These are phyloP conservation scores for Neoboletus magnificus DNA, from an alignment of 768 basidiomycete genomes.

Conservation along the genomic window DNA sequence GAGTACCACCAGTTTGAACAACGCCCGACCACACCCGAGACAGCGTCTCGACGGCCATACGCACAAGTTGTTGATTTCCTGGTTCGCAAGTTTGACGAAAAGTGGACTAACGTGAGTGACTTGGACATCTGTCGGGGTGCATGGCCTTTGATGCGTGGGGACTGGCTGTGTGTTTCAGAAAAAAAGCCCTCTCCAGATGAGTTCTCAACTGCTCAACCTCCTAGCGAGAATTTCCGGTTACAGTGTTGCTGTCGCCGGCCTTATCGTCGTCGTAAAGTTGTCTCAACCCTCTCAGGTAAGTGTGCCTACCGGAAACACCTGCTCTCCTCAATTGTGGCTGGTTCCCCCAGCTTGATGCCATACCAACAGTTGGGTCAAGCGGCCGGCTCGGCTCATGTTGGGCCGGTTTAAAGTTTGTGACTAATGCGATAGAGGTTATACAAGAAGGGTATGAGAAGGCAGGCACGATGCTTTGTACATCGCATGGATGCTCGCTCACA, in stretches of 20 bases:
- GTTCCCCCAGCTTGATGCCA: slow-evolving; percentile 17
- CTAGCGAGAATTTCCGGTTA: not conserved
- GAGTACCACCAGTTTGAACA: not conserved
- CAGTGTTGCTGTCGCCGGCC: not conserved
- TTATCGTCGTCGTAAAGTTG: not conserved
- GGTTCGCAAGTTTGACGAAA: not conserved
- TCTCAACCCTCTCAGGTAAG: slow-evolving; percentile 2
- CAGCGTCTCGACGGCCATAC: not conserved
- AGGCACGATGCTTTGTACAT: not conserved
- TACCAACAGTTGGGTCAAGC: slow-evolving; percentile 30
- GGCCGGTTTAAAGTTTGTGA: slow-evolving; percentile 14
- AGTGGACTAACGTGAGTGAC: not conserved
- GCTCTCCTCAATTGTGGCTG: not conserved
- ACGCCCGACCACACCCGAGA: not conserved
- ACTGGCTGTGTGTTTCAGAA: not conserved
- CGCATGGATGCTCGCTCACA: not conserved
- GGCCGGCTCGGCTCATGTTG: slow-evolving; percentile 28
- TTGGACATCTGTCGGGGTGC: not conserved
- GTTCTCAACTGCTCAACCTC: not conserved
- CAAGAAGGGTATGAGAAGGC: slow-evolving; percentile 34
- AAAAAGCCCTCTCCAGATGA: not conserved
- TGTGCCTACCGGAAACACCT: not conserved
- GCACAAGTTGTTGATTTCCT: not conserved
- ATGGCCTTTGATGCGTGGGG: not conserved
- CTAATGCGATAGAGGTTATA: slow-evolving; percentile 20